Conservation (phyloP, 257 asterid genomes). For the Solanum acaule region DNA sequence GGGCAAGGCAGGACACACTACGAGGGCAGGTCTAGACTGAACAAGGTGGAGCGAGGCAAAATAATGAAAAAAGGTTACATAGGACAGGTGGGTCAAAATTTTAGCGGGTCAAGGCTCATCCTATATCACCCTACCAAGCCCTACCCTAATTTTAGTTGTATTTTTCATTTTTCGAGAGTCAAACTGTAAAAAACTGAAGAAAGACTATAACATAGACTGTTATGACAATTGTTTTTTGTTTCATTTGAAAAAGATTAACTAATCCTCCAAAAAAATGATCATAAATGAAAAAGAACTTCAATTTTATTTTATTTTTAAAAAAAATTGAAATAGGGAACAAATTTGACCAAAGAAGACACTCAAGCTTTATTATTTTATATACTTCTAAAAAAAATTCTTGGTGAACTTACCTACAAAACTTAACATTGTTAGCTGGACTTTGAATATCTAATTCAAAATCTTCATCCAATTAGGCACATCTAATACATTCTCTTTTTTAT, state of each 20-base stretch:
- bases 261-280: not conserved
- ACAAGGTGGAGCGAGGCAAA: too few species aligned
- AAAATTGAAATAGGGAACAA: not conserved
- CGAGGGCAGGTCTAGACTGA: too few species aligned
- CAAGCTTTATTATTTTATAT: too few species aligned
- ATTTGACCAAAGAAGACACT: not conserved
- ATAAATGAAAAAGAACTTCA: not conserved
- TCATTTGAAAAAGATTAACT: not conserved
- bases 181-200: not conserved
- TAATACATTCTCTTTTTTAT: not conserved
- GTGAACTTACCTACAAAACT: not conserved
- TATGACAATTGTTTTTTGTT: not conserved
- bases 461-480: not conserved
- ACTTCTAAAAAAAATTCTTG: not conserved
- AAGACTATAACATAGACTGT: not conserved
- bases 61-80: too few species aligned
- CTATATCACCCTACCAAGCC: too few species aligned
- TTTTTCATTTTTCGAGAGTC: not conserved
- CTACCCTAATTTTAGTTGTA: not conserved
- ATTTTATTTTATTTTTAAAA: not conserved
- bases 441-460: not conserved
- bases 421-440: not conserved
- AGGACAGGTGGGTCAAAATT: too few species aligned
- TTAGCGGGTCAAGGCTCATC: too few species aligned
- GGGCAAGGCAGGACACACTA: too few species aligned